phyloP scores from a whole-genome alignment of 768 basidiomycete genomes.

The Tricholoma bakamatsutake region DNA sequence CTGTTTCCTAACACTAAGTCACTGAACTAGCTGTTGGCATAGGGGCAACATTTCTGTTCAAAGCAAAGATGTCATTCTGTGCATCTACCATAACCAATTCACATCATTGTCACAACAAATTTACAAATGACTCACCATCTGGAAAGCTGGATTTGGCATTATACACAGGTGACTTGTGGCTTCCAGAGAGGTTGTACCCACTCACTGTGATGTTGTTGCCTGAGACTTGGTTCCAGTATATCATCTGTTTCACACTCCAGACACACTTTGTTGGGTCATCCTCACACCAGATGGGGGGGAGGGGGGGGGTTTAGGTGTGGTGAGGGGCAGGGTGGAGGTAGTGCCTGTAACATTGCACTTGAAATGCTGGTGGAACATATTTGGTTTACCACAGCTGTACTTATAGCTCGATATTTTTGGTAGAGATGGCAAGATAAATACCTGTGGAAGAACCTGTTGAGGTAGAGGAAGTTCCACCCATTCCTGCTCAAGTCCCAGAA shows the following conservation, averaged over 20 bases:
- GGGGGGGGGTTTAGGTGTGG: conserved; percentile 36
- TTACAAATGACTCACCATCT: conserved; percentile 31
- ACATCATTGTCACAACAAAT: conserved; percentile 1
- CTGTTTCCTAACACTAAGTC: too few relatives aligned
- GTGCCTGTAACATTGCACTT: conserved; percentile 45
- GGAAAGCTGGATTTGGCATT: conserved; percentile 44
- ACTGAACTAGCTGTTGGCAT: too few relatives aligned
- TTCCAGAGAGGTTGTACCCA: conserved; percentile 33
- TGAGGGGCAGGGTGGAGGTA: conserved; percentile 33
- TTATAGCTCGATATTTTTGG: neutral
- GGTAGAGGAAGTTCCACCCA: too few relatives aligned
- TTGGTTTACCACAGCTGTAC: conserved; percentile 44
- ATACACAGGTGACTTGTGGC: conserved; percentile 41
- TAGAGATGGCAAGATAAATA: too few relatives aligned
- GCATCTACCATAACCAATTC: conserved; percentile 25
- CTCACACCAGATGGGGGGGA: conserved; percentile 50
- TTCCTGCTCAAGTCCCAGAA: too few relatives aligned
- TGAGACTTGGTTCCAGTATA: conserved; percentile 46
- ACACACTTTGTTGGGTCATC: conserved; percentile 35
- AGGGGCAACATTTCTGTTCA: too few relatives aligned
- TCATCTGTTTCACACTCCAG: conserved; percentile 49
- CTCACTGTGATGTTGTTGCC: conserved; percentile 44
- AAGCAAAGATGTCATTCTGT: conserved; percentile 43
- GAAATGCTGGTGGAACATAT: conserved; percentile 45
- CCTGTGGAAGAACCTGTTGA: too few relatives aligned